phyloP scores from a whole-genome alignment of 805 yeast genomes.

The Kregervanrija pseudodelftensis region DNA sequence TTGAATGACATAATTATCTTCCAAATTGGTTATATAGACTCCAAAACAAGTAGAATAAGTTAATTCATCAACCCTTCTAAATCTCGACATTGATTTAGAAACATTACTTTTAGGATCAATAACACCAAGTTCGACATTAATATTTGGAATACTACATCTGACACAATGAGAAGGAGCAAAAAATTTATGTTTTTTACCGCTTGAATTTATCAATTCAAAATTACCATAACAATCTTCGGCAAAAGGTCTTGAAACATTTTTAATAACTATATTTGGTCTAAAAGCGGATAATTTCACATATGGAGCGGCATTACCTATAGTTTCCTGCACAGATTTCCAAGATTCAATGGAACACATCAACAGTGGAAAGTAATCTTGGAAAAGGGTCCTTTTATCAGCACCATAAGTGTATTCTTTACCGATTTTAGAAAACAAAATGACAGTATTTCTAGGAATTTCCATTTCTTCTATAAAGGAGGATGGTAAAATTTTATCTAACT shows the following conservation, averaged over 20 bases:
- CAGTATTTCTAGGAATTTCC: conserved; percentile 15
- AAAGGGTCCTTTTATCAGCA: conserved; percentile 11
- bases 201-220: conserved; percentile 13
- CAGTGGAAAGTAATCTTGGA: conserved; percentile 28
- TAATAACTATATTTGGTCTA: conserved; percentile 23
- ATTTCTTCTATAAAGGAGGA: conserved; percentile 12
- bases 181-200: conserved; percentile 11
- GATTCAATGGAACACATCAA: conserved; percentile 20
- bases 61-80: conserved; percentile 24
- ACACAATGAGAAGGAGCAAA: conserved; percentile 22
- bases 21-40: conserved; percentile 21
- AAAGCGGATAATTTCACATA: conserved; percentile 16
- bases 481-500: conserved; percentile 17
- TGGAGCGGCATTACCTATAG: conserved; percentile 10
- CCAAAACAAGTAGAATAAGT: conserved; percentile 23
- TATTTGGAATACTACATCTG: conserved; percentile 25
- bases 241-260: conserved; percentile 16
- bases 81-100: conserved; percentile 19
- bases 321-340: conserved; percentile 8
- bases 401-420: conserved; percentile 6
- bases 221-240: conserved; percentile 22
- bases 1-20: conserved; percentile 12
- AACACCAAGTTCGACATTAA: conserved; percentile 15
- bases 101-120: conserved; percentile 18
- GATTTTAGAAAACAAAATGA: conserved; percentile 18